Evolutionary conservation across 2,329 filamentous ascomycete species (phyloP).

Genomic region (Ophiocordyceps camponoti-saundersi): DNA sequence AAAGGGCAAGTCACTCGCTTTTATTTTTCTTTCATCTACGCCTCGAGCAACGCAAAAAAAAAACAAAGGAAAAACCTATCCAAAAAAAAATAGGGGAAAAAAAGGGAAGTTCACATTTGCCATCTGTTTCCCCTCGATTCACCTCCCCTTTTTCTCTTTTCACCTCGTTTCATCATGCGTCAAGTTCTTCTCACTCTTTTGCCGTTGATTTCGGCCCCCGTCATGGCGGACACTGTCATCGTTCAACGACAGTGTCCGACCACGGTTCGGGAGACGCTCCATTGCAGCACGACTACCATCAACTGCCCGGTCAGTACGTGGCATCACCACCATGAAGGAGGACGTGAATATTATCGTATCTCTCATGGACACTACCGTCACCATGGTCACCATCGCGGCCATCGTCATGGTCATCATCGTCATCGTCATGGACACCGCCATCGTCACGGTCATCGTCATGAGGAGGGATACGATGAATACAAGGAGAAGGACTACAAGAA

Average conservation of each 20-base stretch:
- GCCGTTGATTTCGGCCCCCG: not conserved
- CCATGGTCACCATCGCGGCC: not conserved
- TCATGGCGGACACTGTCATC: not conserved
- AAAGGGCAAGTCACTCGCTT: not conserved
- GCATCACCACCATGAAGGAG: not conserved
- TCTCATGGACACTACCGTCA: not conserved
- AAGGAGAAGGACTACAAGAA: not conserved
- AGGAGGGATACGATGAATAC: not conserved
- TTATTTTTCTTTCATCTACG: not conserved
- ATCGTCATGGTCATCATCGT: not conserved
- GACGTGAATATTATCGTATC: not conserved
- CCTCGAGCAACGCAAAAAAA: too few relatives aligned
- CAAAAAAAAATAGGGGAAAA: not conserved
- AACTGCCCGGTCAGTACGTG: not conserved
- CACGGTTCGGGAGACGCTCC: not conserved
- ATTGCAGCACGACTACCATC: not conserved
- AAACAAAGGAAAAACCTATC: too few relatives aligned
- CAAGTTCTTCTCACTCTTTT: not conserved
- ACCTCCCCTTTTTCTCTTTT: not conserved
- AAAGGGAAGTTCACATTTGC: not conserved
- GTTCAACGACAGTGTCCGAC: not conserved
- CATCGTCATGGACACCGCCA: not conserved
- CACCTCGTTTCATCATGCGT: not conserved
- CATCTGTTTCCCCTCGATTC: not conserved
- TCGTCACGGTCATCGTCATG: not conserved